These are phyloP conservation scores for Delonix regia DNA, from an alignment of 306 rosid genomes.

Conservation along the genomic window DNA sequence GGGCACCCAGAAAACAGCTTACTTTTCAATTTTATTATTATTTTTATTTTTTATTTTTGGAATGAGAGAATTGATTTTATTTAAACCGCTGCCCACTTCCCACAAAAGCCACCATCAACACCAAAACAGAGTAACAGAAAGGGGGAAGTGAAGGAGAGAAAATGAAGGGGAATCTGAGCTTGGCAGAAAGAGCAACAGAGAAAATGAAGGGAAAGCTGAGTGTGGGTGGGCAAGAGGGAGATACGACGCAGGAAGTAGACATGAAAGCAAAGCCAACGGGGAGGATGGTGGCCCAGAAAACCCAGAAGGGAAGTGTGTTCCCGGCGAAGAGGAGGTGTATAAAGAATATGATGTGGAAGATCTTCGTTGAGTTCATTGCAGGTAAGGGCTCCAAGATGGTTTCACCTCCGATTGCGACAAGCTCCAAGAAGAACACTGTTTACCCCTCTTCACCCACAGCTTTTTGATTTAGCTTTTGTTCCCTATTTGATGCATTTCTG, in stretches of 20 bases:
- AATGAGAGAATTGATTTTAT: no score
- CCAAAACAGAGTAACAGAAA: no score
- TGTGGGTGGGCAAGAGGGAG: neutral
- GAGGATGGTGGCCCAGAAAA: neutral
- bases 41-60: no score
- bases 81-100: no score
- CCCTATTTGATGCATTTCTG: neutral
- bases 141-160: no score
- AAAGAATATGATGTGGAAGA: neutral
- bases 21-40: no score
- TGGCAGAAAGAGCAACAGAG: no score
- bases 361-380: neutral
- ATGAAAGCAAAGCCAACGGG: neutral
- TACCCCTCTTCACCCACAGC: neutral
- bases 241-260: neutral
- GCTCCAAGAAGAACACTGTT: neutral
- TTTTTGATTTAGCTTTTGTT: neutral
- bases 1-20: no score
- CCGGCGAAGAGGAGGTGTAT: conserved; percentile 20
- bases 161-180: no score
- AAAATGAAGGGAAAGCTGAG: neutral
- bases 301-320: neutral
- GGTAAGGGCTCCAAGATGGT: no score
- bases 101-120: no score
- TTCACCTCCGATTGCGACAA: neutral